Percentiles rank a stretch among this genome's conserved stretches.
Evolutionary conservation across 495 filamentous ascomycete genomes (phyloP).

Genomic region (Penicillium pancosmium): DNA sequence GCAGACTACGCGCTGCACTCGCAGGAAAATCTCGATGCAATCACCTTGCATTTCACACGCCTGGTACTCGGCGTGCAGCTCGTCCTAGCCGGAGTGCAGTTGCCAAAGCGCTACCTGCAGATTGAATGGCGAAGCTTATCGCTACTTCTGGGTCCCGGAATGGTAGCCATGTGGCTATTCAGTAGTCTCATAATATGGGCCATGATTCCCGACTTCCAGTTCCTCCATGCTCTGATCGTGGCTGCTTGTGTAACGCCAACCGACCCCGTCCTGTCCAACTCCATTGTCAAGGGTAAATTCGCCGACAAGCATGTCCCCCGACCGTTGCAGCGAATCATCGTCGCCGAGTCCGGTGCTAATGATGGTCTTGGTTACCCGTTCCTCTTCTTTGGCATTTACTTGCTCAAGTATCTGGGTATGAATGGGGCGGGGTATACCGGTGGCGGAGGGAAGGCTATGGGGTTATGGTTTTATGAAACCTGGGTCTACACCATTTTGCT

Average conservation of each 20-base stretch:
- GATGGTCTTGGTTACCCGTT: conserved; percentile 95
- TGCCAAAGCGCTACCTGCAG: conserved; percentile 83
- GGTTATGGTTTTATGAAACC: conserved; percentile 84
- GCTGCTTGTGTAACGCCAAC: conserved; percentile 89
- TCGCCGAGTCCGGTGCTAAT: conserved; percentile 89
- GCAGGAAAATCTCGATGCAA: conserved; percentile 57
- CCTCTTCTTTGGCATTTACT: conserved; percentile 79
- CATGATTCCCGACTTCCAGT: conserved; percentile 69
- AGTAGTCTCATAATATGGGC: conserved; percentile 80
- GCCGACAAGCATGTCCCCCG: conserved; percentile 88
- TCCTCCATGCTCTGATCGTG: conserved; percentile 77
- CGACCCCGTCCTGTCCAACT: conserved; percentile 86
- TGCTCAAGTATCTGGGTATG: conserved; percentile 73
- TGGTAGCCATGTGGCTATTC: conserved; percentile 87
- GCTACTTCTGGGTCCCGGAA: conserved; percentile 80
- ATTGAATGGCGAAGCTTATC: conserved; percentile 79
- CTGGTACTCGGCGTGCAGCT: conserved; percentile 91
- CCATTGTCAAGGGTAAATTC: conserved; percentile 92
- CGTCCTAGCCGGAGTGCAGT: conserved; percentile 84
- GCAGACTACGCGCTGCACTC: conserved; percentile 73
- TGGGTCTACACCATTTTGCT: conserved; percentile 83
- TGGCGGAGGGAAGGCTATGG: conserved; percentile 68
- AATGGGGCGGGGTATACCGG: conserved; percentile 59
- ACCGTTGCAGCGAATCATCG: conserved; percentile 80
- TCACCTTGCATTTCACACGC: conserved; percentile 82